These are phyloP conservation scores for Colletotrichum sp. DNA, from an alignment of 2,329 filamentous ascomycete genomes.

Conservation along the genomic window DNA sequence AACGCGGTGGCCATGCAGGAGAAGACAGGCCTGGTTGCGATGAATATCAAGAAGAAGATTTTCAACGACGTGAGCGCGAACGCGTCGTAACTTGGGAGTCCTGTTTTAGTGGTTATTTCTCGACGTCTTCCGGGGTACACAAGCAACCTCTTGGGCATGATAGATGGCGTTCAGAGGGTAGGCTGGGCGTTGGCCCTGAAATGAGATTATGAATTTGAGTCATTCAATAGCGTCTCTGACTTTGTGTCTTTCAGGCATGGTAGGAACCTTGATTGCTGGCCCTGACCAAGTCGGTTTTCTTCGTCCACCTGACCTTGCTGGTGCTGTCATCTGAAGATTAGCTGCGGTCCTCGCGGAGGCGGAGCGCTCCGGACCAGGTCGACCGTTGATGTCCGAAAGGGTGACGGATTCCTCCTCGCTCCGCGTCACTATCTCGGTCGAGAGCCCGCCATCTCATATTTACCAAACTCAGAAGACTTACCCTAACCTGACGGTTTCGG, in stretches of 20 bases:
- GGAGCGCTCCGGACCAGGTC: neutral
- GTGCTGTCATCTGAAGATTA: neutral
- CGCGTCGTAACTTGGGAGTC: neutral
- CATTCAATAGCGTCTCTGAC: neutral
- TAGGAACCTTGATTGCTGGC: neutral
- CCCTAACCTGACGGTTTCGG: neutral
- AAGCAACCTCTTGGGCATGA: slow-evolving; percentile 1
- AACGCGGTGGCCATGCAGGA: slow-evolving; percentile 67
- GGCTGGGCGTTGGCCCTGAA: slow-evolving; percentile 8
- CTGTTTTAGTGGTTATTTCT: neutral
- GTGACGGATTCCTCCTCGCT: neutral
- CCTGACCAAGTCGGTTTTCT: neutral
- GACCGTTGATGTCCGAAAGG: neutral
- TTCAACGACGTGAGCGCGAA: slow-evolving; percentile 52
- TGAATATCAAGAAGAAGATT: slow-evolving; percentile 67
- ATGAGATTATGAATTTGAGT: slow-evolving; percentile 15
- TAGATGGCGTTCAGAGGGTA: slow-evolving; percentile 19
- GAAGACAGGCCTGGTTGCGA: slow-evolving; percentile 65
- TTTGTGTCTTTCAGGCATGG: neutral
- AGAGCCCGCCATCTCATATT: neutral
- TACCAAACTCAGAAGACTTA: neutral
- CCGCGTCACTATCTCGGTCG: neutral
- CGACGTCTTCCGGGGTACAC: neutral
- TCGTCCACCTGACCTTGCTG: neutral
- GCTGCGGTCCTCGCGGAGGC: neutral